Evolutionary conservation across 2,329 filamentous ascomycete genomes (phyloP).

Genomic region (Polychaeton citri): DNA sequence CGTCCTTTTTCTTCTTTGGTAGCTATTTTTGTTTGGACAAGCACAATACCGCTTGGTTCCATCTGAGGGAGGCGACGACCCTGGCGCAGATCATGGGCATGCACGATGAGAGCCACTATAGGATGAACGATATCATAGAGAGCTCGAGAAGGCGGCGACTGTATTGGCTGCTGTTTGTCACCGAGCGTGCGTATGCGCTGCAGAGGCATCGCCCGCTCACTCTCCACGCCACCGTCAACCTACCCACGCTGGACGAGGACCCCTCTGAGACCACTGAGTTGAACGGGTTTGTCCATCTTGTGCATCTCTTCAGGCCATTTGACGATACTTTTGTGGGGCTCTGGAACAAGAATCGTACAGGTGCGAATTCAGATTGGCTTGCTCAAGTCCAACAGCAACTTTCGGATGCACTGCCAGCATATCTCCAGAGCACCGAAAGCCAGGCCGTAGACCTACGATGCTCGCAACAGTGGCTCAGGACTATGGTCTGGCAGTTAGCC

Average conservation of each 20-base stretch:
- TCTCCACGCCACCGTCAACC: slow-evolving; percentile 44
- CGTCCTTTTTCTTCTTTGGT: slow-evolving; percentile 48
- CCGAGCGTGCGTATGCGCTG: slow-evolving; percentile 51
- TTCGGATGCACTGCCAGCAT: slow-evolving; percentile 39
- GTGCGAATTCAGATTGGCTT: slow-evolving; percentile 33
- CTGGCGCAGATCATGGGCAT: slow-evolving; percentile 46
- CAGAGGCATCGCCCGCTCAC: slow-evolving; percentile 51
- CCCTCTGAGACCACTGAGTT: slow-evolving; percentile 42
- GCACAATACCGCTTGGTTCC: slow-evolving; percentile 49
- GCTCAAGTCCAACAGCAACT: slow-evolving; percentile 37
- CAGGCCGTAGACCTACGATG: slow-evolving; percentile 57
- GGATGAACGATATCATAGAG: slow-evolving; percentile 35
- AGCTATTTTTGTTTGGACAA: slow-evolving; percentile 50
- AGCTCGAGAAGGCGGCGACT: slow-evolving; percentile 41
- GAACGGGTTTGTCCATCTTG: slow-evolving; percentile 46
- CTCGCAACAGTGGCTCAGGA: slow-evolving; percentile 57
- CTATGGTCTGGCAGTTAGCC: slow-evolving; percentile 60
- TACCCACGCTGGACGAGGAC: slow-evolving; percentile 37
- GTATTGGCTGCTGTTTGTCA: slow-evolving; percentile 51
- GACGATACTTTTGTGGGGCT: slow-evolving; percentile 50
- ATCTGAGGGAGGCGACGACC: slow-evolving; percentile 47
- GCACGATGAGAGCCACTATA: slow-evolving; percentile 45
- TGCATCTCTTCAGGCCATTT: slow-evolving; percentile 48
- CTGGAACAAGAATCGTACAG: slow-evolving; percentile 46
- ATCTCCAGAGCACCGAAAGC: slow-evolving; percentile 47